phyloP scores from a whole-genome alignment of 2,329 filamentous ascomycete genomes.

The Hypomyces perniciosus region DNA sequence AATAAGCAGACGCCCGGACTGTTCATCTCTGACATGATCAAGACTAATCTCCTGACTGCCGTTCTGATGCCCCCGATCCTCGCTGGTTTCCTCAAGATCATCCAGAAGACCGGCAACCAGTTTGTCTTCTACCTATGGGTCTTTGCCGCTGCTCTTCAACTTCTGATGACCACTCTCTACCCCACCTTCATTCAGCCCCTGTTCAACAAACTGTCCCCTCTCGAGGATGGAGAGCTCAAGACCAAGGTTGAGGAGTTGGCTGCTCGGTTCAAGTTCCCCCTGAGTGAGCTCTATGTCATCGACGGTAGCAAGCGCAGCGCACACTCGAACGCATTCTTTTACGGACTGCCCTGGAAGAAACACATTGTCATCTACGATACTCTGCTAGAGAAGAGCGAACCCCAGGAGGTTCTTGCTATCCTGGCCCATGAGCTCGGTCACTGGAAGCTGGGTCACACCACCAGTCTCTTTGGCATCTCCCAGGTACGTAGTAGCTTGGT shows the following conservation, averaged over 20 bases:
- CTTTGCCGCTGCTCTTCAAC: constrained; percentile 81
- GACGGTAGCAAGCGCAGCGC: constrained; percentile 83
- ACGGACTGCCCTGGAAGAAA: constrained; percentile 98
- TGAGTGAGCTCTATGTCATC: constrained; percentile 90
- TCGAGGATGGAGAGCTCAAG: constrained; percentile 84
- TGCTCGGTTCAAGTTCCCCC: constrained; percentile 78
- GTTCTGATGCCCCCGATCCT: constrained; percentile 81
- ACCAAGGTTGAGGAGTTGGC: constrained; percentile 80
- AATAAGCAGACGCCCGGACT: constrained; percentile 93
- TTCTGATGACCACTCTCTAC: constrained; percentile 95
- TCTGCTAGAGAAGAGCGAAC: constrained; percentile 87
- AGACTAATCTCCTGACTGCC: constrained; percentile 76
- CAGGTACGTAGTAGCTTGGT: constrained; percentile 47
- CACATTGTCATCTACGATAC: constrained; percentile 99
- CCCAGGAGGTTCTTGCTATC: constrained; percentile 89
- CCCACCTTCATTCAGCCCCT: constrained; percentile 88
- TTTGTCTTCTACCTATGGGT: constrained; percentile 99
- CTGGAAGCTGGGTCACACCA: constrained; percentile 95
- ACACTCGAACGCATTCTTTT: constrained; percentile 92
- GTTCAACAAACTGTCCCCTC: constrained; percentile 96
- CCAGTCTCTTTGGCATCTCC: constrained; percentile 79
- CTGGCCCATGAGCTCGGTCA: constrained; percentile 94
- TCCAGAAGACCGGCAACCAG: constrained; percentile 84
- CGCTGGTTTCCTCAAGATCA: constrained; percentile 85
- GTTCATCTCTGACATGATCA: constrained; percentile 86